phyloP scores from a whole-genome alignment of 2,329 filamentous ascomycete species.

The Cladosporium sp. region DNA sequence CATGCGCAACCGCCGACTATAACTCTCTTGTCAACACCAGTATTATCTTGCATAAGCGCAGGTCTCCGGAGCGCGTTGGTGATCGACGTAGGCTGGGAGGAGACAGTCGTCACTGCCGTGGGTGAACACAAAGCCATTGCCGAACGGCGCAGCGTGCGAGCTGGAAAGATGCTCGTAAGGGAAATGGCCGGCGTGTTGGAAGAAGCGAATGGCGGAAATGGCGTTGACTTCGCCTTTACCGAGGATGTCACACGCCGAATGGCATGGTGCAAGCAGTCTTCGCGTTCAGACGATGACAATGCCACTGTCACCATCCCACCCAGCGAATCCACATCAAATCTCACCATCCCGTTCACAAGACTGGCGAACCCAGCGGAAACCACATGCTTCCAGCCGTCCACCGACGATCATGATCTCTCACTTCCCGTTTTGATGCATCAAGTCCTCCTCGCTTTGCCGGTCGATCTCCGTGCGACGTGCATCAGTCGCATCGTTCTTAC shows the following conservation, averaged over 20 bases:
- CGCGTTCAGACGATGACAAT: conserved; percentile 1
- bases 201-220: conserved; percentile 39
- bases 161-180: conserved; percentile 66
- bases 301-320: conserved; percentile 30
- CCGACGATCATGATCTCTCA: conserved; percentile 81
- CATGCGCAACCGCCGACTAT: conserved; percentile 75
- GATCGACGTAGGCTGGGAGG: conserved; percentile 88
- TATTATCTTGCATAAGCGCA: conserved; percentile 71
- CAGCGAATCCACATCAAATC: conserved; percentile 19
- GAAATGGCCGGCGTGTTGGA: conserved; percentile 64
- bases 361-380: conserved; percentile 72
- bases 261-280: conserved; percentile 59
- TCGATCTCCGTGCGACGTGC: conserved; percentile 79
- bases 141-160: conserved; percentile 66
- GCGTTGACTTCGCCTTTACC: conserved; percentile 63
- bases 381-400: conserved; percentile 63
- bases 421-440: conserved; percentile 73
- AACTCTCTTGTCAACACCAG: conserved; percentile 72
- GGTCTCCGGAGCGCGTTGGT: conserved; percentile 83
- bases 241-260: conserved; percentile 74
- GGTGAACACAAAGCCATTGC: conserved; percentile 86
- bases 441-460: conserved; percentile 67
- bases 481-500: conserved; percentile 87
- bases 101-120: conserved; percentile 78
- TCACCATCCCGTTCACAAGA: conserved; percentile 64